These are phyloP conservation scores for Acanthamoeba sp. DNA, from an alignment of 208 protist species.

Conservation along the genomic window DNA sequence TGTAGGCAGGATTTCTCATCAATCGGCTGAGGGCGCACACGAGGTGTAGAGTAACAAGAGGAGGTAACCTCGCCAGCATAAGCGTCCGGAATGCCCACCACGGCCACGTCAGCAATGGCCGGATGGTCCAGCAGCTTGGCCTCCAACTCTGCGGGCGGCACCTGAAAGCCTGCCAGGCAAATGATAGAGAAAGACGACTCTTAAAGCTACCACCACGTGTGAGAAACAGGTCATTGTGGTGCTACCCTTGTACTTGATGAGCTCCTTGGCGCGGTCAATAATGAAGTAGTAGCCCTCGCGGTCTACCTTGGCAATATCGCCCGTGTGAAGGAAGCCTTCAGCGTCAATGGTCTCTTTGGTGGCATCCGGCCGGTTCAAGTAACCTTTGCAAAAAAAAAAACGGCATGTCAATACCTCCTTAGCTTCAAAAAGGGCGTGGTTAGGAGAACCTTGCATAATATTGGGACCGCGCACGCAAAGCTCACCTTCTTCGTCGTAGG, in stretches of 20 bases:
- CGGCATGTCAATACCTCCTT: neutral
- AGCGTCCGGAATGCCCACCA: constrained; percentile 88
- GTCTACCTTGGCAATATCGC: constrained; percentile 62
- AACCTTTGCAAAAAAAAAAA: neutral
- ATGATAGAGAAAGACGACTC: too few species aligned
- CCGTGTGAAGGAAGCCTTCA: constrained; percentile 62
- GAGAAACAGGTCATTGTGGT: too few species aligned
- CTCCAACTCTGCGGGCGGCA: constrained; percentile 92
- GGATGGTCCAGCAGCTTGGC: constrained; percentile 88
- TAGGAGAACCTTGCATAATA: constrained; percentile 38
- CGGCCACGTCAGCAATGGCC: constrained; percentile 88
- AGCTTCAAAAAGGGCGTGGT: too few species aligned
- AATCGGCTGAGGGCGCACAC: too few species aligned
- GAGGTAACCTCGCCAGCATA: constrained; percentile 74
- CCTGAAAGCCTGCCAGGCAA: constrained; percentile 91
- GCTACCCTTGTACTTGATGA: constrained; percentile 92
- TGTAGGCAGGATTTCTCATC: too few species aligned
- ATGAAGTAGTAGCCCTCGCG: constrained; percentile 63
- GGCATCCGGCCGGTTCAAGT: constrained; percentile 21
- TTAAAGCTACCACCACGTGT: too few species aligned
- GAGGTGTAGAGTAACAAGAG: too few species aligned
- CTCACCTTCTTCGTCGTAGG: constrained; percentile 51
- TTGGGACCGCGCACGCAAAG: constrained; percentile 56
- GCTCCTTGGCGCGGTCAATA: constrained; percentile 90
- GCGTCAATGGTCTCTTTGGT: constrained; percentile 49